Evolutionary conservation across 1,284 basidiomycete genomes (phyloP), one percentile per base, ranked within the genome.

Genomic region (Peniophora sp.): DNA sequence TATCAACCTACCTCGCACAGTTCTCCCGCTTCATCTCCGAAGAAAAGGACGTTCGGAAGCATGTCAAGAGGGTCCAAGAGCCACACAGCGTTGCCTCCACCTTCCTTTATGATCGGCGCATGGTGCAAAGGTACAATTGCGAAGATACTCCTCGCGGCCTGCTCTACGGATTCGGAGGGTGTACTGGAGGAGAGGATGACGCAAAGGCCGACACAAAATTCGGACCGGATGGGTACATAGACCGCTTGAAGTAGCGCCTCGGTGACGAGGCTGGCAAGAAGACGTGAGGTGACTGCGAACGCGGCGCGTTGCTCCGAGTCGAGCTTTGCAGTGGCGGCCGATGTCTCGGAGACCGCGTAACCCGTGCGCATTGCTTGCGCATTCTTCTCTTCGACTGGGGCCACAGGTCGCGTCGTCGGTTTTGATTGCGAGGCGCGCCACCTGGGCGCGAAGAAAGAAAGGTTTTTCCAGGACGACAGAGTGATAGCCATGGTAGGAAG

Each of bases 51-150:
- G 41, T 62, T 63, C 3, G 74, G 72, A n/a, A 69, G 50, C 73
- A 76, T 75, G 57, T 75, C 74, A 6, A 74, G 61, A 8, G 74
- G 74, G 56, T 76, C 74, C 14, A 74, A 59, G 24, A 75, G 66
- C 36, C 67, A 69, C 27, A 74, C 66, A 16, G 60, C 53, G 17
- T 62, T 62, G n/a, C 56, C 56, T 17, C 71, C 71, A 53, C 68
- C 63, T 27, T 55, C 61, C 19, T 63, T 62, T 45, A 72, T 62
- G 3, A 73, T 63, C 2, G 74, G 74, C 9, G 54, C 49, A 54
- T 66, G 58, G 41, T 65, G 64, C 38, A 75, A 58, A 24, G 70
- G 66, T n/a, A 73, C 60, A 45, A 74, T 60, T 19, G 59, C 67
- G 36, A 69, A 71, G 34, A 74, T 59, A 57, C 72, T 70, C 5